These are phyloP conservation scores for Calocybe gangraenosa DNA, from an alignment of 768 basidiomycete species.

Conservation along the genomic window DNA sequence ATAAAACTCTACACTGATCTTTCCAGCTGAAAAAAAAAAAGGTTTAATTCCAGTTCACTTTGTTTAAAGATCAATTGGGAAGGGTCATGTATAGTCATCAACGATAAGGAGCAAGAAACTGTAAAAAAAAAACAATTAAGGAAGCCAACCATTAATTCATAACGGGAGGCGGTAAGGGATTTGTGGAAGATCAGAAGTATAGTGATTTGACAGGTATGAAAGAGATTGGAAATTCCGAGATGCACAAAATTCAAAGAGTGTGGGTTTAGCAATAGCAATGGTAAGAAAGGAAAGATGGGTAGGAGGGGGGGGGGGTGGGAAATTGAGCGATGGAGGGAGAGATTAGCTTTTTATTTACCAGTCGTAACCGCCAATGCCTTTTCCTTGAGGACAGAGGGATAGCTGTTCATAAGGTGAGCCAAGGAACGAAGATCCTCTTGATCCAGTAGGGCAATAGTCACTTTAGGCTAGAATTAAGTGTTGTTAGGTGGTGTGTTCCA, in stretches of 20 bases:
- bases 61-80: no score
- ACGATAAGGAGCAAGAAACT: no score
- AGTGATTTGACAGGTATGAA: slow-evolving; percentile 2
- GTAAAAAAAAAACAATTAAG: no score
- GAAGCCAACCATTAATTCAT: no score
- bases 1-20: no score
- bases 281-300: not conserved
- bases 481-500: slow-evolving; percentile 3
- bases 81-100: no score
- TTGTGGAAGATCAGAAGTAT: no score
- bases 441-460: slow-evolving; percentile 81
- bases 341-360: slow-evolving; percentile 25
- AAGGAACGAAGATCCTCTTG: slow-evolving; percentile 81
- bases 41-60: no score
- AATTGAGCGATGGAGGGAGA: not conserved
- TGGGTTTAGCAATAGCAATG: not conserved
- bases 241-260: slow-evolving; percentile 1
- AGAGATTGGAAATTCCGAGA: not conserved
- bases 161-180: no score
- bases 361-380: slow-evolving; percentile 45
- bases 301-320: not conserved
- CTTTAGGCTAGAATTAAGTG: slow-evolving; percentile 55
- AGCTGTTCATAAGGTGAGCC: slow-evolving; percentile 85
- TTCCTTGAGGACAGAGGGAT: slow-evolving; percentile 77
- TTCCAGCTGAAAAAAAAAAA: no score